phyloP scores from a whole-genome alignment of 345 rosid genomes.

The Eucalyptus albens region DNA sequence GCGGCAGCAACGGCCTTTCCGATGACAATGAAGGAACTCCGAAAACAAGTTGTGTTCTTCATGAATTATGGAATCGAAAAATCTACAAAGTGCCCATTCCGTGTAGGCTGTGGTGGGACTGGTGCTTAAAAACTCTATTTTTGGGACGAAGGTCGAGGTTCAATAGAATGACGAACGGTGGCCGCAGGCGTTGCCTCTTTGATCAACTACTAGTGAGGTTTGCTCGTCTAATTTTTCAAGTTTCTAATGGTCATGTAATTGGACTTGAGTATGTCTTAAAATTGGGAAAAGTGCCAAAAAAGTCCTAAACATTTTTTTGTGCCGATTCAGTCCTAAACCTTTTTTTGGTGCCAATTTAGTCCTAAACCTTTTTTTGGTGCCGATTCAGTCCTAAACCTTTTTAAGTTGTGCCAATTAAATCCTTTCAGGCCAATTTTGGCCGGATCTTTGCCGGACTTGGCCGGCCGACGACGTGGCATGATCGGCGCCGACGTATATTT shows the following conservation, averaged over 20 bases:
- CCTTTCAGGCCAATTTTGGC: no score
- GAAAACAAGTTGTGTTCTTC: neutral
- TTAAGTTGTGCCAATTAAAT: no score
- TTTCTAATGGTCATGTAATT: no score
- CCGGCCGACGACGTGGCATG: no score
- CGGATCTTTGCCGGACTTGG: no score
- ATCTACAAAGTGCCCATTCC: neutral
- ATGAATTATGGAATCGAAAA: neutral
- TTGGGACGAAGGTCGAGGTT: neutral
- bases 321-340: no score
- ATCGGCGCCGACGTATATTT: no score
- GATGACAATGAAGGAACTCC: neutral
- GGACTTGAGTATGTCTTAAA: rapidly evolving
- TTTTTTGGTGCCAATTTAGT: no score
- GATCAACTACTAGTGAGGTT: neutral
- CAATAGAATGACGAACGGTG: neutral
- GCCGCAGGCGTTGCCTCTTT: rapidly evolving
- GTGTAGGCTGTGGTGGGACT: neutral
- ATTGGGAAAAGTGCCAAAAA: no score
- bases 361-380: no score
- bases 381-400: no score
- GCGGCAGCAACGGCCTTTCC: neutral
- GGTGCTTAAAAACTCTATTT: neutral
- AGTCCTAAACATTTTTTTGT: no score
- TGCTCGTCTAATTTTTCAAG: neutral